phyloP scores from a whole-genome alignment of 2,329 filamentous ascomycete species.

The Alternaria dauci region DNA sequence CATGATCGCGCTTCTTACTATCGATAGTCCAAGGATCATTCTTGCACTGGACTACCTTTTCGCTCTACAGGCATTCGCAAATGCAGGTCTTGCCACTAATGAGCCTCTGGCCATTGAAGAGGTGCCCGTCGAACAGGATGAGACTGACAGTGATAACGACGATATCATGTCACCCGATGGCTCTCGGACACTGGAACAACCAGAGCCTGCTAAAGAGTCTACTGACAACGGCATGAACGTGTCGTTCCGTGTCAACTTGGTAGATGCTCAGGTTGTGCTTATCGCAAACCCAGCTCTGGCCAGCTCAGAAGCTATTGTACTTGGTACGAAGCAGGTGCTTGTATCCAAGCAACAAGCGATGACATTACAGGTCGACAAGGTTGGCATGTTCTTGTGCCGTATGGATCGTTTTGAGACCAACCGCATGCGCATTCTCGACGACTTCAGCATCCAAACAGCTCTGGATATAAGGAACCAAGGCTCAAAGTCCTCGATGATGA shows the following conservation, averaged over 20 bases:
- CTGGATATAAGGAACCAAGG: slow-evolving; percentile 76
- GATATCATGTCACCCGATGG: slow-evolving; percentile 49
- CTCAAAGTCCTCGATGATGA: slow-evolving; percentile 70
- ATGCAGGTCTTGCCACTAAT: slow-evolving; percentile 68
- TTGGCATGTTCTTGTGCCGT: slow-evolving; percentile 97
- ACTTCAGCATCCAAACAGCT: slow-evolving; percentile 90
- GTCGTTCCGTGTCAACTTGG: slow-evolving; percentile 90
- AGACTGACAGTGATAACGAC: slow-evolving; percentile 51
- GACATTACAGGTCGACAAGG: slow-evolving; percentile 89
- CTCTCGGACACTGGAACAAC: slow-evolving; percentile 30
- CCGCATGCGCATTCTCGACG: slow-evolving; percentile 89
- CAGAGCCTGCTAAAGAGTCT: slow-evolving; percentile 35
- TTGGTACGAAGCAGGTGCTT: slow-evolving; percentile 91
- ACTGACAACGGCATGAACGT: slow-evolving; percentile 69
- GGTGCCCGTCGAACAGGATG: slow-evolving; percentile 58
- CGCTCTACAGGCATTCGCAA: slow-evolving; percentile 83
- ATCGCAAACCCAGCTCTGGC: slow-evolving; percentile 92
- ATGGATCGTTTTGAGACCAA: slow-evolving; percentile 98
- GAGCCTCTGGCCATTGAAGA: slow-evolving; percentile 70
- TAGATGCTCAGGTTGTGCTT: slow-evolving; percentile 94
- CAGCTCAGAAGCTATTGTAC: slow-evolving; percentile 93
- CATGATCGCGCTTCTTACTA: slow-evolving; percentile 88
- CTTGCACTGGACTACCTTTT: slow-evolving; percentile 96
- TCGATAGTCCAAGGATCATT: slow-evolving; percentile 94
- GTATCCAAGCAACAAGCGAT: slow-evolving; percentile 93